Percentiles rank a stretch among this genome's conserved stretches.
Conservation (phyloP, 2,329 filamentous ascomycete species). For the Colletotrichum orbiculare region DNA sequence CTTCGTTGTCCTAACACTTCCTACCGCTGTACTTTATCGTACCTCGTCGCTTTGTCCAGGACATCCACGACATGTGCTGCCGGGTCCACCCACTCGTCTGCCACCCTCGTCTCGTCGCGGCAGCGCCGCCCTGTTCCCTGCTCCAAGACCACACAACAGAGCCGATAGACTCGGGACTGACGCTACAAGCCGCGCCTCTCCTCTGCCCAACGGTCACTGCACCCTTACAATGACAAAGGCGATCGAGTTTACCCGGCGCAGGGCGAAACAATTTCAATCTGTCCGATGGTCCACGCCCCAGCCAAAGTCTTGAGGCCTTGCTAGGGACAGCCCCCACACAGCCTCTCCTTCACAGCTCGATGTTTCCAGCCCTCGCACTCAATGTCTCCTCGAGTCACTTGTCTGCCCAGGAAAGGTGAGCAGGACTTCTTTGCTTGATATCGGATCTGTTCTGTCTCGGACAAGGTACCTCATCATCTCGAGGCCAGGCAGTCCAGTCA, state of each 20-base stretch:
- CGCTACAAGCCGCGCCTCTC: background rate
- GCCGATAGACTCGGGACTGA: too few species aligned
- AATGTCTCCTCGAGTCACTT: constrained; percentile 11
- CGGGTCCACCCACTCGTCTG: background rate
- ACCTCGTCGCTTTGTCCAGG: background rate
- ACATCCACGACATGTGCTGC: background rate
- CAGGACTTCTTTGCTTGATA: too few species aligned
- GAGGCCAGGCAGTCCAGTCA: constrained; percentile 17
- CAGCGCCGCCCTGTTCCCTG: constrained; percentile 20
- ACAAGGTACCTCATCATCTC: constrained; percentile 10
- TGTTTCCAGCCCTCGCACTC: background rate
- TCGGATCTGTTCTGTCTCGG: background rate
- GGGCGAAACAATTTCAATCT: constrained; percentile 14
- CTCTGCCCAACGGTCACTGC: constrained; percentile 30
- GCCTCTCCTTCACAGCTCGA: constrained; percentile 1
- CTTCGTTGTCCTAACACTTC: background rate
- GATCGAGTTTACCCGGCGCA: constrained; percentile 22
- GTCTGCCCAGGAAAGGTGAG: background rate
- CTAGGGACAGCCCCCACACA: constrained; percentile 3
- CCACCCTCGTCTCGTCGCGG: too few species aligned
- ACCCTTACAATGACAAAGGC: constrained; percentile 28
- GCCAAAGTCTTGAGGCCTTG: constrained; percentile 9
- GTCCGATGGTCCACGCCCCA: constrained; percentile 3
- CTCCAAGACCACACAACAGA: background rate
- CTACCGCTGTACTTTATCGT: too few species aligned